Evolutionary conservation across 2,329 filamentous ascomycete species (phyloP).

Genomic region (Xylariaceae sp.): DNA sequence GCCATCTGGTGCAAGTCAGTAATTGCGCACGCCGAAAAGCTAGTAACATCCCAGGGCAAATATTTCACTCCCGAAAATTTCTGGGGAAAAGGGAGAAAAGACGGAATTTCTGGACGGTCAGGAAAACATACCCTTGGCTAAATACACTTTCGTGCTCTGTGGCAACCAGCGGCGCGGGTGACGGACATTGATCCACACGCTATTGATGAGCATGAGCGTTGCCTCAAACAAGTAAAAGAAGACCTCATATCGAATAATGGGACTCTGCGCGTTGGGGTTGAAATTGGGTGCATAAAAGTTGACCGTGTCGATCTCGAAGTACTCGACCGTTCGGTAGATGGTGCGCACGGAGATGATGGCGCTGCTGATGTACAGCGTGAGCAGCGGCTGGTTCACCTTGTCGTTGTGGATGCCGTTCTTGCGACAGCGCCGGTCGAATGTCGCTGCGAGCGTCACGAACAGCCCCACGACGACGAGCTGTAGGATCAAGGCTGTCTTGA

Average conservation of each 20-base stretch:
- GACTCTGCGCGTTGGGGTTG: slow-evolving; percentile 47
- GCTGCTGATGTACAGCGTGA: slow-evolving; percentile 59
- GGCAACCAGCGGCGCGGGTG: slow-evolving; percentile 61
- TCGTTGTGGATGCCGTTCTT: slow-evolving; percentile 44
- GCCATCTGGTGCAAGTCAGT: no score
- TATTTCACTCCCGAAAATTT: no score
- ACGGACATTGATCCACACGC: slow-evolving; percentile 55
- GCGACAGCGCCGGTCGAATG: slow-evolving; percentile 56
- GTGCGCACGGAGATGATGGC: slow-evolving; percentile 59
- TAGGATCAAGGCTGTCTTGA: slow-evolving; percentile 59
- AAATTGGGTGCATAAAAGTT: slow-evolving; percentile 48
- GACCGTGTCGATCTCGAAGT: slow-evolving; percentile 56
- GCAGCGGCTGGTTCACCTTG: slow-evolving; percentile 47
- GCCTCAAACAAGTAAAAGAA: slow-evolving; percentile 67
- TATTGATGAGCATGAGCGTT: slow-evolving; percentile 58
- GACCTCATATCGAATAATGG: slow-evolving; percentile 62
- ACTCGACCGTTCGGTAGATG: slow-evolving; percentile 65
- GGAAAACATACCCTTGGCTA: slow-evolving; percentile 46
- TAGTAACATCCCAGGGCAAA: no score
- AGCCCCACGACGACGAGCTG: slow-evolving; percentile 59
- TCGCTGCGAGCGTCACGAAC: slow-evolving; percentile 55
- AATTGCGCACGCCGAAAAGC: no score
- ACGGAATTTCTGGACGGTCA: neutral
- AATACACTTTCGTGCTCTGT: slow-evolving; percentile 54
- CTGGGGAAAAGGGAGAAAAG: no score